Evolutionary conservation across 495 filamentous ascomycete genomes (phyloP).

Genomic region (Penicillium antarcticum): DNA sequence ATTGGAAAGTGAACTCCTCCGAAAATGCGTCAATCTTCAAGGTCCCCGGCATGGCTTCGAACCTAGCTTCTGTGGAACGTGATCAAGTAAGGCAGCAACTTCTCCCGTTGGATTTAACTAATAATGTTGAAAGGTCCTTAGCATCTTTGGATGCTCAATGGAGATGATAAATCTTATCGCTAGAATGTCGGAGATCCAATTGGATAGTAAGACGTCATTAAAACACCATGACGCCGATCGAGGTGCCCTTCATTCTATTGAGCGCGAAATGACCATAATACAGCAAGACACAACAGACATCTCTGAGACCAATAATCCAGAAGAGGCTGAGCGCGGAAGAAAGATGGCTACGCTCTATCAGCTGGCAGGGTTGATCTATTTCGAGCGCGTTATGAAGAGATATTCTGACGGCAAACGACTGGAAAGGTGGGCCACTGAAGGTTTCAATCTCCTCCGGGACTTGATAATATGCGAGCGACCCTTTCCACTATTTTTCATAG

Average conservation of each 20-base stretch:
- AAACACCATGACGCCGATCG: neutral
- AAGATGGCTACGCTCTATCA: constrained; percentile 3
- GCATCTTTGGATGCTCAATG: constrained; percentile 2
- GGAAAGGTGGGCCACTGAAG: neutral
- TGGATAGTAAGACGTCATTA: neutral
- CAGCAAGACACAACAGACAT: neutral
- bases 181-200: neutral
- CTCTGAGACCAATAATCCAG: neutral
- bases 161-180: constrained; percentile 7
- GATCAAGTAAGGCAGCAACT: neutral
- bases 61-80: neutral
- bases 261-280: neutral
- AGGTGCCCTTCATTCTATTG: neutral
- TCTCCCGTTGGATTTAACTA: neutral
- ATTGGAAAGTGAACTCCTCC: neutral
- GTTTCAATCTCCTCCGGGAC: constrained; percentile 1
- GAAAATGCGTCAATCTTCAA: neutral
- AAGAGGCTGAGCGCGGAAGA: neutral
- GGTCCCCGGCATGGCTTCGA: constrained; percentile 4
- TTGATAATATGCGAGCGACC: constrained; percentile 5
- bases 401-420: neutral
- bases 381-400: constrained; percentile 2
- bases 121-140: neutral
- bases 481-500: constrained; percentile 10
- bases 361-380: constrained; percentile 8